Evolutionary conservation across 768 basidiomycete species (phyloP), one percentile per base, ranked within the genome.

Genomic region (Fistulinella prunicolor): DNA sequence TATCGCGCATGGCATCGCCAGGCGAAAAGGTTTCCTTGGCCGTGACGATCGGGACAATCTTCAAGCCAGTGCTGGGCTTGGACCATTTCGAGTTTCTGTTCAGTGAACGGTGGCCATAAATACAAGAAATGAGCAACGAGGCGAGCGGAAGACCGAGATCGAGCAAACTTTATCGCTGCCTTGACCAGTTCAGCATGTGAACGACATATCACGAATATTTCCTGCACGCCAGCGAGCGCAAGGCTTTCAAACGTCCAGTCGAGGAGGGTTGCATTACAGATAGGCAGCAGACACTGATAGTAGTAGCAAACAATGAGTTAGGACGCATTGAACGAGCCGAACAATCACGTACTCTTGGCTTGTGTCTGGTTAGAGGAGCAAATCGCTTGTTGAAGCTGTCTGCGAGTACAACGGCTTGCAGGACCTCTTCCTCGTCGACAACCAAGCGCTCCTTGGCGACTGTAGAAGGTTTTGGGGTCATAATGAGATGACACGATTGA

Each of bases 231-330:
- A 28, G 93, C 91, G n/a, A 96, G 75, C 23, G 91, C 85, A 29
- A 99, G 80, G 64, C 88, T 88, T 64, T 99, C 96, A 51, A 98
- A 85, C 3, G 96, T 97, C 94, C 95, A 98, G 58, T 92, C 90
- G 28, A 99, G 76, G 24, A 99, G 71, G 4, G 94, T 87, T 0
- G 89, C 87, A 68, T 97, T 97, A 70, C 94, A 94, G 56, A 98
- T 80, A 1, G 95, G 96, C 20, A 98, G 75, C 10, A 98, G 77
- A 68, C 91, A 94, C 91, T 94, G 53, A 49, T 21, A 51, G 56
- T 42, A 38, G 48, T n/a, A n/a, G n/a, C n/a, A n/a, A n/a, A n/a
- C 51, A 57, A 57, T 48, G 39, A 36, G 49, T 58, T 35, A 58
- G 53, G 38, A 50, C 40, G 28, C 49, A 20, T 13, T 44, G 42